phyloP scores from a whole-genome alignment of 2,329 filamentous ascomycete species.

The Cladosporium oxysporum region DNA sequence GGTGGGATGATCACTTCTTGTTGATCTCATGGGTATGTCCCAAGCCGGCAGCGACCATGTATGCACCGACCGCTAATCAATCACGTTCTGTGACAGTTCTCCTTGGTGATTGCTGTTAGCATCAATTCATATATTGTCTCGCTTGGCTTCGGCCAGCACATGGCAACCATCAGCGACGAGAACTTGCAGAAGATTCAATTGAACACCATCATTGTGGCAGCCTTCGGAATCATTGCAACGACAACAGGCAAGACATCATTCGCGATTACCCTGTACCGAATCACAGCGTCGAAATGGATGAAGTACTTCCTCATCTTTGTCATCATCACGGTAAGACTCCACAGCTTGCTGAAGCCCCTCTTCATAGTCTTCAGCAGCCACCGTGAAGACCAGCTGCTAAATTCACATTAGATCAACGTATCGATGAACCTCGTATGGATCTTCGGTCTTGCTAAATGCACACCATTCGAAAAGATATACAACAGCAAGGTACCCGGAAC shows the following conservation, averaged over 20 bases:
- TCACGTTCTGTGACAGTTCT: constrained; percentile 1
- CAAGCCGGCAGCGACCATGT: neutral
- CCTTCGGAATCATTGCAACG: constrained; percentile 13
- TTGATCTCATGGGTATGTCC: constrained; percentile 16
- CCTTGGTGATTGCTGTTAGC: constrained; percentile 1
- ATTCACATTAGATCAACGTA: neutral
- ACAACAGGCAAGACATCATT: constrained; percentile 20
- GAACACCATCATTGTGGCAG: constrained; percentile 13
- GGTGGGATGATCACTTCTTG: constrained; percentile 20
- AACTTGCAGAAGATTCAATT: constrained; percentile 14
- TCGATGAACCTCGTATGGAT: constrained; percentile 17
- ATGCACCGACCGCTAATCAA: neutral
- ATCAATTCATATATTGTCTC: constrained; percentile 16
- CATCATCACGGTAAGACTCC: constrained; percentile 17
- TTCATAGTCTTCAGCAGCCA: neutral
- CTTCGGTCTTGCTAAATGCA: constrained; percentile 18
- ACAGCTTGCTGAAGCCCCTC: neutral
- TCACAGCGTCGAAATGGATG: constrained; percentile 7
- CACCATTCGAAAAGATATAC: constrained; percentile 6
- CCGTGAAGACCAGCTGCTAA: neutral
- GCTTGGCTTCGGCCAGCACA: constrained; percentile 12
- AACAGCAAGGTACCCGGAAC: constrained; percentile 8
- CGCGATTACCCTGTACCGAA: constrained; percentile 18
- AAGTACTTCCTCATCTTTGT: constrained; percentile 17
- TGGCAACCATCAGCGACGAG: constrained; percentile 14